These are phyloP conservation scores for Scytalidium lignicola DNA, from an alignment of 2,329 filamentous ascomycete genomes.

Conservation along the genomic window DNA sequence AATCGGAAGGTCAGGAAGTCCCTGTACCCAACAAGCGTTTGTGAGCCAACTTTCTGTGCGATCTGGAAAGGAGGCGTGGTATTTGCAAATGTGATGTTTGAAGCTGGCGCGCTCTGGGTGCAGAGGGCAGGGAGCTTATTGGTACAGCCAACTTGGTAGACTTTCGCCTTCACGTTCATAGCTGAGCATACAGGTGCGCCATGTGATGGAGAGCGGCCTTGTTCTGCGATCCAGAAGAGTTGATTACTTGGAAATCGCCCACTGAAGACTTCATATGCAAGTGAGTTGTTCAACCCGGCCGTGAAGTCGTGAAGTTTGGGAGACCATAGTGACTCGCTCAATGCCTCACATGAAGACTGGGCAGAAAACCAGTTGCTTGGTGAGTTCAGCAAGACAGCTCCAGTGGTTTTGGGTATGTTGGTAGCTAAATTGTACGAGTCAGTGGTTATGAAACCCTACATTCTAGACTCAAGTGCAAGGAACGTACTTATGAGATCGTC, in stretches of 20 bases:
- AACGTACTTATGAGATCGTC: background rate
- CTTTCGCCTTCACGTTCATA: conserved; percentile 12
- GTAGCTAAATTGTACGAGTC: background rate
- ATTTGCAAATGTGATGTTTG: conserved; percentile 22
- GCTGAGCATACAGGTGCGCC: background rate
- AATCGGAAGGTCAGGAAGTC: conserved; percentile 43
- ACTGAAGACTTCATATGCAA: conserved; percentile 6
- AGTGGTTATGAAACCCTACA: background rate
- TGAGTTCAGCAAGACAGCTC: background rate
- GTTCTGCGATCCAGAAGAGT: conserved; percentile 5
- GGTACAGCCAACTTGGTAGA: conserved; percentile 20
- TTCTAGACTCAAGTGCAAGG: background rate
- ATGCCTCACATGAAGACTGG: background rate
- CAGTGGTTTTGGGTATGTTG: background rate
- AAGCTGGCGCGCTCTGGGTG: conserved; percentile 35
- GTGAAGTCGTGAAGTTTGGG: conserved; percentile 1
- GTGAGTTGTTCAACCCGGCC: conserved; percentile 7
- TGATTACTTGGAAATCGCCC: conserved; percentile 1
- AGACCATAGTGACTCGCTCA: conserved; percentile 4
- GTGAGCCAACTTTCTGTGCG: conserved; percentile 31
- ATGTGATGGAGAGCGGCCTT: background rate
- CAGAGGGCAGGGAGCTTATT: conserved; percentile 40
- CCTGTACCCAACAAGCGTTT: conserved; percentile 41
- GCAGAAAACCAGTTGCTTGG: background rate
- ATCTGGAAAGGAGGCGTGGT: conserved; percentile 31